These are phyloP conservation scores for Cyclotella choctawhatcheeana DNA, from an alignment of 108 stramenopile genomes.

Conservation along the genomic window DNA sequence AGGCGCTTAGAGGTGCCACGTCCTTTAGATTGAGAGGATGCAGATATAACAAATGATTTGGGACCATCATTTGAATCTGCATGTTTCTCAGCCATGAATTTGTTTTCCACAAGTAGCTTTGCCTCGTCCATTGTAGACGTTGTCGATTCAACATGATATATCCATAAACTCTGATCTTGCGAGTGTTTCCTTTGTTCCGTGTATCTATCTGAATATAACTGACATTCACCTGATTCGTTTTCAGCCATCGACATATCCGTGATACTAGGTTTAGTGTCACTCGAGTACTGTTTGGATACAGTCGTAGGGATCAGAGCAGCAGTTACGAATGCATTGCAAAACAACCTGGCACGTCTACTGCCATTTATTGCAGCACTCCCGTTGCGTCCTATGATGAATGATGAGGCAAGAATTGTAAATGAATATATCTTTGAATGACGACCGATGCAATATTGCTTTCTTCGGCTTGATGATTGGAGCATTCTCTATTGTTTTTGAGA, in stretches of 20 bases:
- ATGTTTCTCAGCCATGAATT: constrained; percentile 5
- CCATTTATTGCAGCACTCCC: not conserved
- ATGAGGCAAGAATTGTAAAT: constrained; percentile 5
- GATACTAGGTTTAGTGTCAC: not conserved
- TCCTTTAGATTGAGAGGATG: constrained; percentile 48
- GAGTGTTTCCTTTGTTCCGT: constrained; percentile 23
- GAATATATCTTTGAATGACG: not conserved
- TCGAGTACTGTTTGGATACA: not conserved
- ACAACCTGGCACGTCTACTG: not conserved
- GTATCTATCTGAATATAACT: not conserved
- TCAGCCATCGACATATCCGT: not conserved
- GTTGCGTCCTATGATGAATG: not conserved
- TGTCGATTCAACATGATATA: constrained; percentile 52
- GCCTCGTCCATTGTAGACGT: constrained; percentile 59
- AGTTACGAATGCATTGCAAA: constrained; percentile 14
- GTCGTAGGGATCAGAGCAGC: constrained; percentile 1
- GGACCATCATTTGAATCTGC: not conserved
- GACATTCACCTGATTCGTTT: not conserved
- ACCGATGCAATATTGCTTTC: too few relatives aligned
- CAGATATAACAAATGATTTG: constrained; percentile 45
- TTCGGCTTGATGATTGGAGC: too few relatives aligned
- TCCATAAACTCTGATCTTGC: constrained; percentile 40
- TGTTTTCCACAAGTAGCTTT: constrained; percentile 39
- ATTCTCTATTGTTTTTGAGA: too few relatives aligned
- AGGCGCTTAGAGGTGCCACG: constrained; percentile 49